Base-by-base conservation (phyloP, 495 filamentous ascomycete genomes). In the Lasiosphaeris hirsuta region DNA sequence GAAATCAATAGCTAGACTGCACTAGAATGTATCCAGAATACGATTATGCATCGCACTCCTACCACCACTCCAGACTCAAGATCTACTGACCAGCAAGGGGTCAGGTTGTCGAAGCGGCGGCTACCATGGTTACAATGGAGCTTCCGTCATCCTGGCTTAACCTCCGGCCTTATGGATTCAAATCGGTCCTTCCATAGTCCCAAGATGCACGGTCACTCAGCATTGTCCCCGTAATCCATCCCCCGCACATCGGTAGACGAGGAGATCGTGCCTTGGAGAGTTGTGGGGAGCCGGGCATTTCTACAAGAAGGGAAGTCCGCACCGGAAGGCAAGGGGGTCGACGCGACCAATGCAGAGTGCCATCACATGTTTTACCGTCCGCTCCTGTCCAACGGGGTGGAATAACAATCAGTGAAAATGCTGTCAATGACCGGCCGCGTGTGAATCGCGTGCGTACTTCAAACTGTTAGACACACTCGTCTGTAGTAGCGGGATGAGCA, bases 271-370 rank as follows among this genome's bases (percentile, higher is more conserved):
- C 42, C 1, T 46, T 8, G 36, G n/a, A 40, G 55, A 3, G 17
- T 43, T 54, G 54, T 53, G 51, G 54, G 54, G 58, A 38, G 17
- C 23, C 49, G 43, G 54, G 13, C 23, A 17, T 51, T 42, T 49
- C 30, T 5, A 56, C 56, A 23, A 54, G 48, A 65, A 62, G 33
- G 49, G 59, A 50, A 62, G 33, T 48, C 51, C 53, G 53, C 56
- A 23, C 52, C 59, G 63, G 46, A 0, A 33, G 11, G 11, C 30
- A 42, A 14, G 44, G n/a, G 33, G 6, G n/a, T 11, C 10, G 34
- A 9, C 37, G 9, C 33, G 14, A 40, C 14, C 40, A 17, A 45
- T 18, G 18, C 17, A 2, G 10, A 36, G 15, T 23, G 7, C 11
- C 41, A 40, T 46, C 52, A 46, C 42, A 55, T 55, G 42, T 40